These are phyloP conservation scores for Phytophthora uliginosa DNA, from an alignment of 352 stramenopile genomes.

Conservation along the genomic window DNA sequence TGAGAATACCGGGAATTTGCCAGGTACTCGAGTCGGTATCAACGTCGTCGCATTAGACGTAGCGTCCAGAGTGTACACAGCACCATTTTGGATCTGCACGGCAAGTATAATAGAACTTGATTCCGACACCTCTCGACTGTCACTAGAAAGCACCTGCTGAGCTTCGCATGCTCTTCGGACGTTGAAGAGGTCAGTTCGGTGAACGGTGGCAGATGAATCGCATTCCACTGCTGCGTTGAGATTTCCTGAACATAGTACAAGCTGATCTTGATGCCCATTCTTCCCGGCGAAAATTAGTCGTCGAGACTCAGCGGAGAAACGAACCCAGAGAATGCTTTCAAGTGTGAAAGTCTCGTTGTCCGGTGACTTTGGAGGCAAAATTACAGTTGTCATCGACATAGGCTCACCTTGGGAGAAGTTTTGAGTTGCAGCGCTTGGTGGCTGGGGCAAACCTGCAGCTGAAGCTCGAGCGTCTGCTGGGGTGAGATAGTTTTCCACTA, in stretches of 20 bases:
- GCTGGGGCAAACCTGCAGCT: constrained; percentile 31
- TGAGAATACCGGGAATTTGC: constrained; percentile 44
- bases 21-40: constrained; percentile 14
- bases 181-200: constrained; percentile 18
- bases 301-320: constrained; percentile 19
- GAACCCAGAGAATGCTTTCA: constrained; percentile 50
- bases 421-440: constrained; percentile 4
- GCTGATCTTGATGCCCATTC: constrained; percentile 35
- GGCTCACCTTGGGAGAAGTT: background rate
- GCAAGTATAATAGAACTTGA: constrained; percentile 15
- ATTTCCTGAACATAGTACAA: constrained; percentile 31
- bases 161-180: constrained; percentile 28
- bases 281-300: constrained; percentile 46
- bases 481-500: constrained; percentile 62
- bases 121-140: background rate
- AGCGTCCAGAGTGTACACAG: constrained; percentile 40
- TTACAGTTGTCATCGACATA: constrained; percentile 18
- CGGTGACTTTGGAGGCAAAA: background rate
- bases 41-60: background rate
- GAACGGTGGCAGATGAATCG: constrained; percentile 7
- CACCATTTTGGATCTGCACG: constrained; percentile 54
- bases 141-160: background rate
- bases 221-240: constrained; percentile 3
- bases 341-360: constrained; percentile 8
- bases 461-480: constrained; percentile 19